Conservation (phyloP, 768 basidiomycete genomes). For the Rhodotorula kratochvilovae region DNA sequence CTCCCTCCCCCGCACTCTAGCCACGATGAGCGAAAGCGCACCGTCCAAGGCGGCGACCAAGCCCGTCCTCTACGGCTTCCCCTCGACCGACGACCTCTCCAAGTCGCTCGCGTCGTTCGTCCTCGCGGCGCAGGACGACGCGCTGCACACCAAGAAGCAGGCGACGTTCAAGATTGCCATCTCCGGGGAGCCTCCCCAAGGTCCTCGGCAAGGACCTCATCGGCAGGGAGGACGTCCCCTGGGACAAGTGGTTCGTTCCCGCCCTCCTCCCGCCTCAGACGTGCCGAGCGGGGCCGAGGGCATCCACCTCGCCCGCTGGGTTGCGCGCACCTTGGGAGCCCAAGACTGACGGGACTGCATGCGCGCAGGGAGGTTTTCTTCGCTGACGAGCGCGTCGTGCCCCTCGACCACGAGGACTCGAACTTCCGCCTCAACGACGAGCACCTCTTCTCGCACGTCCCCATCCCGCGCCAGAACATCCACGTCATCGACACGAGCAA, state of each 20-base stretch:
- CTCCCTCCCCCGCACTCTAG: background rate
- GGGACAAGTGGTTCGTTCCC: constrained; percentile 83
- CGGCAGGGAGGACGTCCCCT: constrained; percentile 59
- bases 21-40: background rate
- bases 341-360: no score
- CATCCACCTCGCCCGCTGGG: no score
- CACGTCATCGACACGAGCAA: constrained; percentile 66
- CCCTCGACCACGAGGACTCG: constrained; percentile 85
- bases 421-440: constrained; percentile 74
- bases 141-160: constrained; percentile 79
- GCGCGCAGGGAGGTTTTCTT: constrained; percentile 86
- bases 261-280: background rate
- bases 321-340: no score
- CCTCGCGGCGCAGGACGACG: constrained; percentile 78
- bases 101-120: constrained; percentile 73
- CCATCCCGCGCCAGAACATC: constrained; percentile 70
- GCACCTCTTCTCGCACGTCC: constrained; percentile 73
- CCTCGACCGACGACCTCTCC: constrained; percentile 57
- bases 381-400: constrained; percentile 91
- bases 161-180: constrained; percentile 87
- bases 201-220: constrained; percentile 43
- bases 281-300: background rate
- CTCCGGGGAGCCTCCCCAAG: constrained; percentile 82
- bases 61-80: constrained; percentile 70
- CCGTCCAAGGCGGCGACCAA: constrained; percentile 43